Evolutionary conservation across 1,139 yeast genomes (phyloP).

Genomic region (Pichia sp.): DNA sequence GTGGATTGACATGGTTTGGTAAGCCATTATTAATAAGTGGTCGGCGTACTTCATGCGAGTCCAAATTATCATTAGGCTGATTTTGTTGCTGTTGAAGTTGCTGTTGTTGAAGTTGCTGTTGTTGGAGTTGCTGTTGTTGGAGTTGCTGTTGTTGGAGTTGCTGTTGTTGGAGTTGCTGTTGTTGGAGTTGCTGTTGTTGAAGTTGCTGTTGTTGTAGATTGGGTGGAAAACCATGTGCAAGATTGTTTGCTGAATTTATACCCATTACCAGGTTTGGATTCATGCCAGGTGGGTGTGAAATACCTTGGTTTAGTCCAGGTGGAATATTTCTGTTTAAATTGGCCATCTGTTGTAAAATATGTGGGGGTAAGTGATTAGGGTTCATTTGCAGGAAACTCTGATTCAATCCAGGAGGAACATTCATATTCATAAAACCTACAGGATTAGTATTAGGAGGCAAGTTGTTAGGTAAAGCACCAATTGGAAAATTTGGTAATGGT

Average conservation of each 20-base stretch:
- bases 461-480: neutral
- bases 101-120: neutral
- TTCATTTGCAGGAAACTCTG: neutral
- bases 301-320: no score
- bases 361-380: conserved; percentile 4
- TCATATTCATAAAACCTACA: neutral
- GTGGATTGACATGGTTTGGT: neutral
- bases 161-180: neutral
- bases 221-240: neutral
- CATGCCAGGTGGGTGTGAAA: neutral
- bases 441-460: no score
- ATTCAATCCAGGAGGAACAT: neutral
- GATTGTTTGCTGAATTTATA: no score
- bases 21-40: no score
- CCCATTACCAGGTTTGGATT: no score
- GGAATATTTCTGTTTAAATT: neutral
- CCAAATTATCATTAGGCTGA: neutral
- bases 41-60: neutral
- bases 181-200: conserved; percentile 2
- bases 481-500: neutral
- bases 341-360: conserved; percentile 3
- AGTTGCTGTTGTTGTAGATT: neutral
- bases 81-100: neutral
- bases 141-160: neutral
- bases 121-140: neutral